Evolutionary conservation across 768 basidiomycete species (phyloP).

Genomic region (Suillus decipiens): DNA sequence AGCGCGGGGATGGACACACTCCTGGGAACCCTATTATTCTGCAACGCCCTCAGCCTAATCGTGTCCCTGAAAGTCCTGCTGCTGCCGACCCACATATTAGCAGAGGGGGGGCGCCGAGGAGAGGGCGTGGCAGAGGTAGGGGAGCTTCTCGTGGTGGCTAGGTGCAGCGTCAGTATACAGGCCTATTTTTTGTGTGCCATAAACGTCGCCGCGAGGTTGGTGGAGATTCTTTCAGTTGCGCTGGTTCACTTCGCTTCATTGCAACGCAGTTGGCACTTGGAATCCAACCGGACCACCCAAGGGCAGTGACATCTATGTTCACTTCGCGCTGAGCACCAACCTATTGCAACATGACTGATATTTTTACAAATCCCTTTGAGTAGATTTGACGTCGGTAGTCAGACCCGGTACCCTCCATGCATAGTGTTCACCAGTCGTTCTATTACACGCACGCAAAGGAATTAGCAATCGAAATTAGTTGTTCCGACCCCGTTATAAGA

Average conservation of each 20-base stretch:
- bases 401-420: neutral
- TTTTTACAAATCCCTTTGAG: neutral
- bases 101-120: slow-evolving; percentile 24
- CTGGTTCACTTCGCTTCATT: slow-evolving; percentile 5
- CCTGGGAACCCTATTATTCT: slow-evolving; percentile 13
- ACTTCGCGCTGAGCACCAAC: neutral
- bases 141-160: slow-evolving; percentile 33
- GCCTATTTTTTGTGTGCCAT: neutral
- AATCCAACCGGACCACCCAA: neutral
- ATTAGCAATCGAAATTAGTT: slow-evolving; percentile 12
- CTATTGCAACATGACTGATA: slow-evolving; percentile 1
- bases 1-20: slow-evolving; percentile 23
- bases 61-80: slow-evolving; percentile 13
- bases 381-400: neutral
- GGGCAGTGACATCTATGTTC: neutral
- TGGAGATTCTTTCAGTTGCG: neutral
- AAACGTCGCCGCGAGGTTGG: neutral
- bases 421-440: neutral
- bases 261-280: neutral
- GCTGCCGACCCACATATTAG: slow-evolving; percentile 18
- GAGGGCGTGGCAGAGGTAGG: slow-evolving; percentile 35
- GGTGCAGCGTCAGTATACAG: neutral
- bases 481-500: slow-evolving; percentile 8
- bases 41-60: slow-evolving; percentile 18
- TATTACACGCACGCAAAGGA: neutral